These are phyloP conservation scores for Pythium oligandrum DNA, from an alignment of 352 stramenopile genomes.

Conservation along the genomic window DNA sequence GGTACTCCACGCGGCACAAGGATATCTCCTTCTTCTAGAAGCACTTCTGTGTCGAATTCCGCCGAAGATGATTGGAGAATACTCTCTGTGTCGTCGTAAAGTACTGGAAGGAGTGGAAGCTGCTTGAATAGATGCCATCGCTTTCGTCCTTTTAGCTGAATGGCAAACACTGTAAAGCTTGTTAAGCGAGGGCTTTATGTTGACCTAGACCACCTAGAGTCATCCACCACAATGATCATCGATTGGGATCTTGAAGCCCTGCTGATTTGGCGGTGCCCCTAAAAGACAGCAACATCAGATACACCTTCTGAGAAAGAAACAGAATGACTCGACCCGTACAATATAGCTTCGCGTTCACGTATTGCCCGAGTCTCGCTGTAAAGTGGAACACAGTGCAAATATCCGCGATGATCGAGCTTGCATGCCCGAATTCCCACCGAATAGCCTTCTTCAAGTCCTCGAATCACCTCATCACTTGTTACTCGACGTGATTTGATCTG, in stretches of 20 bases:
- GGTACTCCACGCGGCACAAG: constrained; percentile 27
- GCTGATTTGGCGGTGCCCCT: constrained; percentile 27
- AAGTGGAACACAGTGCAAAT: constrained; percentile 7
- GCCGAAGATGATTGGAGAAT: not conserved
- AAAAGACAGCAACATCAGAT: not conserved
- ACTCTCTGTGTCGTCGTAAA: constrained; percentile 18
- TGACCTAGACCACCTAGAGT: not conserved
- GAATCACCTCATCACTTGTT: constrained; percentile 12
- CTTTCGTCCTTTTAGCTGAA: constrained; percentile 29
- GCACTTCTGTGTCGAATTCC: not conserved
- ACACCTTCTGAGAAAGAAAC: not conserved
- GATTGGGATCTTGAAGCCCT: constrained; percentile 26
- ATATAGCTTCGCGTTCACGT: constrained; percentile 35
- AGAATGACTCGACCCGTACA: constrained; percentile 14
- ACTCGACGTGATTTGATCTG: constrained; percentile 6
- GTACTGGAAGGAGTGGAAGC: constrained; percentile 9
- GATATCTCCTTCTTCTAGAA: constrained; percentile 20
- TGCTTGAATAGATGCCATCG: constrained; percentile 21
- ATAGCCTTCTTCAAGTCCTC: constrained; percentile 16
- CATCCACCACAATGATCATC: constrained; percentile 30
- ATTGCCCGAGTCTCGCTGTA: constrained; percentile 22
- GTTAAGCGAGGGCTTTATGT: too few species aligned
- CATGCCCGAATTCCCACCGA: constrained; percentile 28
- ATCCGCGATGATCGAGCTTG: constrained; percentile 20
- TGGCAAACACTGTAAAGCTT: constrained; percentile 20